A percentile compares a stretch with the other conserved stretches of the same genome.
Conservation (phyloP, 495 filamentous ascomycete genomes). For the Aspergillus sclerotiicarbonarius region DNA sequence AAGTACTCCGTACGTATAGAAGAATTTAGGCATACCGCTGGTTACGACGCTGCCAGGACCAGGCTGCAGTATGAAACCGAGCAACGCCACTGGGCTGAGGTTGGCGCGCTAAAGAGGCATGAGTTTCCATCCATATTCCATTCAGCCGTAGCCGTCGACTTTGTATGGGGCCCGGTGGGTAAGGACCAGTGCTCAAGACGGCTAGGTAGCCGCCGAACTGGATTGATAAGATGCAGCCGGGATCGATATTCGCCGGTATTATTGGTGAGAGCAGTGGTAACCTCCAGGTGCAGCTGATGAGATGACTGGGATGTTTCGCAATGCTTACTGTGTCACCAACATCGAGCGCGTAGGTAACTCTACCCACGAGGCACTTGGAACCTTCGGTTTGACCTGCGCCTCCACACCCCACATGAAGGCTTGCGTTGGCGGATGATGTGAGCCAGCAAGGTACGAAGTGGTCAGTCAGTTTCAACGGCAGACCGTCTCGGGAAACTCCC, state of each 20-base stretch:
- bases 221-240: slow-evolving; percentile 7
- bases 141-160: not conserved
- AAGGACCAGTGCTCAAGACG: not conserved
- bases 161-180: not conserved
- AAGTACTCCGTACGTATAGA: not conserved
- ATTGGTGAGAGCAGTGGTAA: not conserved
- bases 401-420: not conserved
- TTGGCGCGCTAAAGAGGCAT: slow-evolving; percentile 3
- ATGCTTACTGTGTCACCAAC: slow-evolving; percentile 5
- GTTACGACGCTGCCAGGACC: not conserved
- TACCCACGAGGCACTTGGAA: slow-evolving; percentile 4
- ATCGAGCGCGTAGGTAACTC: not conserved
- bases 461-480: not conserved
- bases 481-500: not conserved
- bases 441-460: slow-evolving; percentile 11
- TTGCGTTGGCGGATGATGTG: slow-evolving; percentile 5
- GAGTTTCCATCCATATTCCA: not conserved
- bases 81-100: slow-evolving; percentile 6
- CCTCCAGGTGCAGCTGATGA: not conserved
- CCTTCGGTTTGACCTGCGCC: not conserved
- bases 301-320: not conserved
- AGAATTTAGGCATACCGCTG: not conserved
- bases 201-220: slow-evolving; percentile 5
- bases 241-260: not conserved
- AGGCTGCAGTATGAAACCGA: not conserved